Conservation (phyloP, 768 basidiomycete genomes). For the Suillus bovinus region DNA sequence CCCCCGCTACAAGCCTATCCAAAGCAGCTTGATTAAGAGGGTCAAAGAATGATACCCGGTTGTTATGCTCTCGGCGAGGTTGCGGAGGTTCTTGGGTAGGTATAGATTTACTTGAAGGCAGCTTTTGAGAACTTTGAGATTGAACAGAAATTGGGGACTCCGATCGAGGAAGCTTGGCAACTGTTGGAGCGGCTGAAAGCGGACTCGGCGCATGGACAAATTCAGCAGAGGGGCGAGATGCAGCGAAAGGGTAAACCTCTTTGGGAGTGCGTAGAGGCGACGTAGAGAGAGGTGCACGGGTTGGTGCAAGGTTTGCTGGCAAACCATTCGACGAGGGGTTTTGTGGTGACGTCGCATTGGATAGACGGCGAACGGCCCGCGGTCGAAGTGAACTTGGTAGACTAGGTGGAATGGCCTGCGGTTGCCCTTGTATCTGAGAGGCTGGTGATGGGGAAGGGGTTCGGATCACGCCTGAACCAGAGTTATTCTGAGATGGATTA, state of each 20-base stretch:
- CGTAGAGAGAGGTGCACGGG: slow-evolving; percentile 23
- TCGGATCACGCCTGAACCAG: slow-evolving; percentile 13
- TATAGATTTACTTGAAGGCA: slow-evolving; percentile 29
- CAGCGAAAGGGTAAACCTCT: slow-evolving; percentile 12
- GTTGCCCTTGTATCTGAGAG: slow-evolving; percentile 19
- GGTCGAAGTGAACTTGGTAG: slow-evolving; percentile 37
- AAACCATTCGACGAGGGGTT: slow-evolving; percentile 27
- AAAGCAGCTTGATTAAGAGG: slow-evolving; percentile 72
- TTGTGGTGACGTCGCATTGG: slow-evolving; percentile 39
- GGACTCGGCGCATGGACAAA: slow-evolving; percentile 20
- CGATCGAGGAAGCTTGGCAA: slow-evolving; percentile 18
- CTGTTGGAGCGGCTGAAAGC: slow-evolving; percentile 12
- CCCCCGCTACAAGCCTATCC: slow-evolving; percentile 63
- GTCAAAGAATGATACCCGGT: slow-evolving; percentile 82
- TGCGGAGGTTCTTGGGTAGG: slow-evolving; percentile 34
- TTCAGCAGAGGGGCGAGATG: slow-evolving; percentile 22
- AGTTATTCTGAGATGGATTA: slow-evolving; percentile 26
- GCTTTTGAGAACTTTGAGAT: slow-evolving; percentile 25
- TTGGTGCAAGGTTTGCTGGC: slow-evolving; percentile 28
- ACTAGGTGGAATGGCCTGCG: slow-evolving; percentile 19
- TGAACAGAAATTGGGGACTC: slow-evolving; percentile 18
- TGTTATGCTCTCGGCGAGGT: slow-evolving; percentile 58
- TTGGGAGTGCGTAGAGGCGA: slow-evolving; percentile 26
- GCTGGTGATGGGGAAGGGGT: slow-evolving; percentile 25
- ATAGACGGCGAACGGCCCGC: slow-evolving; percentile 42